These are phyloP conservation scores for Neurospora pannonica DNA, from an alignment of 495 filamentous ascomycete species.

Conservation along the genomic window DNA sequence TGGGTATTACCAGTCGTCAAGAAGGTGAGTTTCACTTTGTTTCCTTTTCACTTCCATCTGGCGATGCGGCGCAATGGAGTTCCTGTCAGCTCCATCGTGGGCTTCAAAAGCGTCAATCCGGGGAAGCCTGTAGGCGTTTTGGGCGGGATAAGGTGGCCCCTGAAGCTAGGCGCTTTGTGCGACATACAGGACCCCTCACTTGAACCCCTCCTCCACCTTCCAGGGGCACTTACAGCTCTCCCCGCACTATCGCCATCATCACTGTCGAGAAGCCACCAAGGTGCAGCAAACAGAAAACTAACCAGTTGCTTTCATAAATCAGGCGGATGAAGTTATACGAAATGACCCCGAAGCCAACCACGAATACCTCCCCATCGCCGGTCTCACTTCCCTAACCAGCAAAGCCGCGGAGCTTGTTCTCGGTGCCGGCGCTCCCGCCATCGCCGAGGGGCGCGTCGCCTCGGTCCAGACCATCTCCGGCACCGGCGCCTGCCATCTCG, in stretches of 20 bases:
- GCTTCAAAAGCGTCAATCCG: background rate
- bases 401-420: conserved; percentile 87
- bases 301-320: conserved; percentile 8
- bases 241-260: background rate
- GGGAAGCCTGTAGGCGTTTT: background rate
- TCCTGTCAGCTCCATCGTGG: background rate
- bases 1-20: conserved; percentile 96
- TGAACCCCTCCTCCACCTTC: background rate
- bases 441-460: conserved; percentile 71
- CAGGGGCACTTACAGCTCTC: conserved; percentile 1
- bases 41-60: background rate
- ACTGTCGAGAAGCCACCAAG: background rate
- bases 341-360: conserved; percentile 88
- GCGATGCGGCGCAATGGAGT: background rate
- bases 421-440: conserved; percentile 67
- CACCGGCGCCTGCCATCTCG: conserved; percentile 83
- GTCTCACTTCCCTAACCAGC: conserved; percentile 70
- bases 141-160: conserved; percentile 15
- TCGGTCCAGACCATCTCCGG: conserved; percentile 80
- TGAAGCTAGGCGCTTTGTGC: conserved; percentile 15
- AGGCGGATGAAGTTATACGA: conserved; percentile 85
- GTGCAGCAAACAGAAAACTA: conserved; percentile 7
- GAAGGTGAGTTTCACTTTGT: conserved; percentile 51
- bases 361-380: conserved; percentile 96
- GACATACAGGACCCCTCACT: background rate